Evolutionary conservation across 2,329 filamentous ascomycete species (phyloP), one percentile per base, ranked within the genome.

Genomic region (Cordyceps farinosa): DNA sequence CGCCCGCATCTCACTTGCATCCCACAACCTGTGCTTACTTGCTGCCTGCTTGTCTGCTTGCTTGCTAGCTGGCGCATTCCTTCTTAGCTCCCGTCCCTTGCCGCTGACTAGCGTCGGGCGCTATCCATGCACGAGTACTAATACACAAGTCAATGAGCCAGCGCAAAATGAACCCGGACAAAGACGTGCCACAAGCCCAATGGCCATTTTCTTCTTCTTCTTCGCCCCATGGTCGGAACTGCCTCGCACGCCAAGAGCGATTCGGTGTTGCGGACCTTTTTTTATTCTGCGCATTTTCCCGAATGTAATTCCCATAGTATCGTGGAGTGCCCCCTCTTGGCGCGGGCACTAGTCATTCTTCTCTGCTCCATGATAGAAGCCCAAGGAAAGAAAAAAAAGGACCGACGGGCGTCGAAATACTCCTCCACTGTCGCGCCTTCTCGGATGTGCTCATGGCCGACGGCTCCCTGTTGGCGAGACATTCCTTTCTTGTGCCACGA

Each of bases 241-340:
- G 11, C 34, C 7, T 42, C 8, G 6, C 27, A 10, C 44, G 22
- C 38, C 53, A 55, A 30, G 27, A 54, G 36, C n/a, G 10, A 15
- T 22, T 22, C n/a, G 22, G 17, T 54, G 38, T 38, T 44, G 27
- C 53, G 38, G 3, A 22, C 5, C 38, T 27, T 56, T 47, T 47
- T 38, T 56, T n/a, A 27, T 56, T 44, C 2, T 44, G 38, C 27
- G 9, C 53, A 34, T 56, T 22, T 44, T 32, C n/a, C 29, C 53
- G 27, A 8, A 44, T 32, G 53, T 32, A 56, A 56, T 44, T 56
- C 22, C 53, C 53, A 56, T 30, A 56, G n/a, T 22, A 45, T 44
- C 53, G 17, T 56, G 38, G 53, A 56, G 53, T 27, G 53, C 38
- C 38, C 53, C 53, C 53, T 56, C 53, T 27, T 38, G 27, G 34